Conservation (phyloP, 192 early-diverging fungal genomes). For the Coemansia sp. region DNA sequence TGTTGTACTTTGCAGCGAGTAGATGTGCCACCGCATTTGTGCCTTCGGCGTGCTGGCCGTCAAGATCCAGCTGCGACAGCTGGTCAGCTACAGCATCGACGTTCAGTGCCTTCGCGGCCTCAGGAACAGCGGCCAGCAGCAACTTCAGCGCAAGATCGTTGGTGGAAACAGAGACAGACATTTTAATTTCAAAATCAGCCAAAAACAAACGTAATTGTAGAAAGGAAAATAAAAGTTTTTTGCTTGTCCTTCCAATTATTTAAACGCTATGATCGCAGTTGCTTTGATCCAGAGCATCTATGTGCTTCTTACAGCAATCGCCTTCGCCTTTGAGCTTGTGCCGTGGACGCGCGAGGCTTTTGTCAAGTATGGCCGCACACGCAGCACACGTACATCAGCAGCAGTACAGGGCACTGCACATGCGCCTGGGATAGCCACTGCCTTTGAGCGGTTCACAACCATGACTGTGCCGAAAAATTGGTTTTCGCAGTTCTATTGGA, state of each 20-base stretch:
- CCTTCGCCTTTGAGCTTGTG: slow-evolving; percentile 26
- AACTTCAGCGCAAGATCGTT: slow-evolving; percentile 45
- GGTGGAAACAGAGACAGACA: slow-evolving; percentile 41
- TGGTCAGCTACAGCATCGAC: slow-evolving; percentile 40
- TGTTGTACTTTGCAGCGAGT: slow-evolving; percentile 43
- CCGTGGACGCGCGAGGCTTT: slow-evolving; percentile 48
- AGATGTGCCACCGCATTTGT: slow-evolving; percentile 45
- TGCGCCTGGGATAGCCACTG: background rate
- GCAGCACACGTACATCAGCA: background rate
- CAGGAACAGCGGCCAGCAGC: slow-evolving; percentile 36
- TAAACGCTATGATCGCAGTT: background rate
- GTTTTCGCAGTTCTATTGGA: slow-evolving; percentile 39
- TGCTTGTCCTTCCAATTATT: background rate
- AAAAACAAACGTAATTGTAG: background rate
- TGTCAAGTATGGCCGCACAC: slow-evolving; percentile 46
- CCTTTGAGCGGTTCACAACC: slow-evolving; percentile 7
- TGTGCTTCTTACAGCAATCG: slow-evolving; percentile 19
- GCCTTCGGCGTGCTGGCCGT: slow-evolving; percentile 39
- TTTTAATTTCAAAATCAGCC: slow-evolving; percentile 8
- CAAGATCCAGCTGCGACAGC: slow-evolving; percentile 39
- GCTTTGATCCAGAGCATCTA: slow-evolving; percentile 16
- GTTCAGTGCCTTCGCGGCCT: slow-evolving; percentile 26
- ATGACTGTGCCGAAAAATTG: slow-evolving; percentile 33
- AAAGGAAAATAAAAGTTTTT: slow-evolving; percentile 1
- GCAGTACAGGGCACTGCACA: background rate